phyloP scores from a whole-genome alignment of 2,329 filamentous ascomycete genomes.

The Harringtonia aguacate region DNA sequence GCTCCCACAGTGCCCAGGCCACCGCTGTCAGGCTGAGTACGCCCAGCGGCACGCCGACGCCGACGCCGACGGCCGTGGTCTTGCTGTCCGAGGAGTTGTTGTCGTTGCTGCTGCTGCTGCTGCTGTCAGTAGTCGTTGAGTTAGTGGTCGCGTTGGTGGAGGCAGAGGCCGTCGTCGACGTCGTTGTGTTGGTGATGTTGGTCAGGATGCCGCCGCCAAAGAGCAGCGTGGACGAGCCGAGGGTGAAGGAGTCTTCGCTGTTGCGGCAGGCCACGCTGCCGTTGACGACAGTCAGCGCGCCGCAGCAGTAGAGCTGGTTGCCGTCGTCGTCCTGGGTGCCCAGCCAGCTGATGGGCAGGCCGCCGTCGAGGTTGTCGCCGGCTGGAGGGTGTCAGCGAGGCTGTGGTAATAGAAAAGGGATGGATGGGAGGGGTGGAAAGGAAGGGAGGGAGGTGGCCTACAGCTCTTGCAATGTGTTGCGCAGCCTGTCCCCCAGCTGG shows the following conservation, averaged over 20 bases:
- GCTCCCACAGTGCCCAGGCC: constrained; percentile 9
- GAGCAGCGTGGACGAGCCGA: constrained; percentile 2
- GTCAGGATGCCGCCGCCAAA: constrained; percentile 5
- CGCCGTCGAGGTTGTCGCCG: constrained; percentile 1
- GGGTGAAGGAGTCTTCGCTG: constrained; percentile 3
- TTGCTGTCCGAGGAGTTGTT: not conserved
- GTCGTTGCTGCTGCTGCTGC: not conserved
- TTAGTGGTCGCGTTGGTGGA: not conserved
- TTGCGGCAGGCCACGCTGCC: constrained; percentile 5
- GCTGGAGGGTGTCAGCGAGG: no score
- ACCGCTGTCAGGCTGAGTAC: constrained; percentile 1
- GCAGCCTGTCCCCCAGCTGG: constrained; percentile 9
- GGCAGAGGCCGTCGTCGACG: not conserved
- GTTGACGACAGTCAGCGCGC: not conserved
- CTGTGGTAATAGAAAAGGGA: not conserved
- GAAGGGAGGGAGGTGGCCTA: not conserved
- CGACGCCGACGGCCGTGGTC: constrained; percentile 7
- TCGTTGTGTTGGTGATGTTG: constrained; percentile 4
- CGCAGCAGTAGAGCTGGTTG: constrained; percentile 7
- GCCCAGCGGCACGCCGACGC: constrained; percentile 9
- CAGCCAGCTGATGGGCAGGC: constrained; percentile 4
- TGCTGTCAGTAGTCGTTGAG: no score
- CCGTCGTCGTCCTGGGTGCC: constrained; percentile 1
- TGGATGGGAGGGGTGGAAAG: no score
- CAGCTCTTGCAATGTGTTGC: constrained; percentile 4